Evolutionary conservation across 768 basidiomycete genomes (phyloP).

Genomic region (Porphyrellus cyaneotinctus): DNA sequence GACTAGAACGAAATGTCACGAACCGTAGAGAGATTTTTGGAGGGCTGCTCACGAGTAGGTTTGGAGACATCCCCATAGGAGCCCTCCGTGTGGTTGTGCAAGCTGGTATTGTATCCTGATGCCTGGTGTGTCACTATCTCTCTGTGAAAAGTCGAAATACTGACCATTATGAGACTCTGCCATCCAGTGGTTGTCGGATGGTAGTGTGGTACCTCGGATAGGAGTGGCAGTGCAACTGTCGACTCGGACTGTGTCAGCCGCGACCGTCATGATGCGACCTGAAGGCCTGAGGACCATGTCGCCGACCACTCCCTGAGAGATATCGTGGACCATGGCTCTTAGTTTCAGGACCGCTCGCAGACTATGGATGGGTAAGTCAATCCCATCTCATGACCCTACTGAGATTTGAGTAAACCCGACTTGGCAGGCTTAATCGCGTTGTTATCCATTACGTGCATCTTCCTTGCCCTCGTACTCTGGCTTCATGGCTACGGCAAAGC

Average conservation of each 20-base stretch:
- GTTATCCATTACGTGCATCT: conserved; percentile 34
- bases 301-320: too few species aligned
- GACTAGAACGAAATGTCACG: conserved; percentile 23
- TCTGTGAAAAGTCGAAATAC: not conserved
- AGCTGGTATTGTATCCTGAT: conserved; percentile 6
- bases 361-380: conserved; percentile 34
- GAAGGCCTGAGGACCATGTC: too few species aligned
- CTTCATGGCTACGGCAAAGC: conserved; percentile 32
- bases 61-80: not conserved
- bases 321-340: conserved; percentile 36
- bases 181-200: conserved; percentile 8
- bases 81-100: not conserved
- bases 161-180: conserved; percentile 9
- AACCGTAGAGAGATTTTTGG: not conserved
- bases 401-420: not conserved
- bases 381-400: not conserved
- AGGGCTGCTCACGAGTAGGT: conserved; percentile 16
- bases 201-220: too few species aligned
- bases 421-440: conserved; percentile 33
- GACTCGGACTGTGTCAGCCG: too few species aligned
- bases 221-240: conserved; percentile 15
- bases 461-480: conserved; percentile 35
- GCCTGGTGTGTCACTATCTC: not conserved
- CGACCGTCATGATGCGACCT: too few species aligned
- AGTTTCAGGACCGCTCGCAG: conserved; percentile 44